Percentiles rank a stretch among this genome's conserved stretches.
These are phyloP conservation scores for Nicotiana obtusifolia DNA, from an alignment of 257 asterid genomes.

Conservation along the genomic window DNA sequence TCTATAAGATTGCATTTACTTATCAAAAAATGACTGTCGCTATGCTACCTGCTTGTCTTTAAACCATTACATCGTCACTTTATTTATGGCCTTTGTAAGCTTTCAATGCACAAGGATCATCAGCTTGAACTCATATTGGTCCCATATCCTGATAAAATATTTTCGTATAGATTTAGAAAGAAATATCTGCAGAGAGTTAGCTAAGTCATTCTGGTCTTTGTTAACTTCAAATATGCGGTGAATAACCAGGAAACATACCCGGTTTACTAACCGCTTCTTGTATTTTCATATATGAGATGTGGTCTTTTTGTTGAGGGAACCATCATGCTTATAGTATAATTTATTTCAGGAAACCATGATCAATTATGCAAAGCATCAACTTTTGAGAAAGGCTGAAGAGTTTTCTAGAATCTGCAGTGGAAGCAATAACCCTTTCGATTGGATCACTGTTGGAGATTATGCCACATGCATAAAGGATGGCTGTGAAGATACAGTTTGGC, in stretches of 20 bases:
- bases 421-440: not conserved
- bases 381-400: constrained; percentile 8
- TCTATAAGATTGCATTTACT: not conserved
- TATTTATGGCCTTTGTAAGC: not conserved
- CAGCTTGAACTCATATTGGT: not conserved
- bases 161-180: not conserved
- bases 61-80: not conserved
- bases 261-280: not conserved
- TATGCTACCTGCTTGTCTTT: not conserved
- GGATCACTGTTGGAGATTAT: constrained; percentile 5
- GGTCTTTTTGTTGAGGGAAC: not conserved
- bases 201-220: constrained; percentile 2
- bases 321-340: not conserved
- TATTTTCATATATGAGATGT: not conserved
- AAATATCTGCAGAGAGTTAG: not conserved
- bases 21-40: not conserved
- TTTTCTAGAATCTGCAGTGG: not conserved
- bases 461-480: constrained; percentile 6
- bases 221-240: not conserved
- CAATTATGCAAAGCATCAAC: constrained; percentile 5
- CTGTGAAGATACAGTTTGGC: constrained; percentile 7
- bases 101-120: not conserved
- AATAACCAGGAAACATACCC: not conserved
- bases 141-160: not conserved
- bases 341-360: constrained; percentile 6